Conservation (phyloP, 495 filamentous ascomycete species). For the Neurospora sp. region DNA sequence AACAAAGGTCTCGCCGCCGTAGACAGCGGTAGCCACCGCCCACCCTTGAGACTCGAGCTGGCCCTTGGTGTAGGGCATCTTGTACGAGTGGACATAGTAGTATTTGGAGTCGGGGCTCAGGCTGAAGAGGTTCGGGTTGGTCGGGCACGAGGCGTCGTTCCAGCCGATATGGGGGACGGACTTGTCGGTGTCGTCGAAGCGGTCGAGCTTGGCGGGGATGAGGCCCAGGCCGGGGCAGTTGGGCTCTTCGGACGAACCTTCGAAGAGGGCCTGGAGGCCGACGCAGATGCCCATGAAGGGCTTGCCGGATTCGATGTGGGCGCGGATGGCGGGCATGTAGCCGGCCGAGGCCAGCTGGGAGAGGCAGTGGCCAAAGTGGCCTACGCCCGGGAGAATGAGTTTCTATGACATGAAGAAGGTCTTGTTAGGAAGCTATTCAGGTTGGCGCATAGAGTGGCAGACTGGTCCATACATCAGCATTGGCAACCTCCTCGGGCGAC, state of each 20-base stretch:
- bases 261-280: conserved; percentile 82
- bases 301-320: conserved; percentile 77
- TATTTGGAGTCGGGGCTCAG: conserved; percentile 77
- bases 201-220: conserved; percentile 58
- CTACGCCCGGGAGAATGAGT: conserved; percentile 90
- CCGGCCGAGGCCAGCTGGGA: conserved; percentile 68
- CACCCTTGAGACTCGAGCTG: conserved; percentile 70
- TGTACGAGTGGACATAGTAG: conserved; percentile 97
- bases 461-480: conserved; percentile 57
- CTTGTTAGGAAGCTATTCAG: neutral
- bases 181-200: conserved; percentile 69
- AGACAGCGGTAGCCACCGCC: conserved; percentile 77
- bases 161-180: conserved; percentile 96
- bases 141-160: conserved; percentile 64
- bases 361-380: conserved; percentile 94
- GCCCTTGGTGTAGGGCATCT: conserved; percentile 61
- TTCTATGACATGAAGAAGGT: conserved; percentile 37
- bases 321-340: conserved; percentile 67
- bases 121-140: conserved; percentile 55
- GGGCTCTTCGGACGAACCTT: conserved; percentile 69
- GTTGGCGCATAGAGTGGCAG: neutral
- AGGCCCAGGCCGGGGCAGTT: conserved; percentile 61
- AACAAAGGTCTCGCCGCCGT: conserved; percentile 84
- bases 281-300: conserved; percentile 98
- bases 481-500: conserved; percentile 67